Conservation (phyloP, 495 filamentous ascomycete species). For the Tuber brumale region DNA sequence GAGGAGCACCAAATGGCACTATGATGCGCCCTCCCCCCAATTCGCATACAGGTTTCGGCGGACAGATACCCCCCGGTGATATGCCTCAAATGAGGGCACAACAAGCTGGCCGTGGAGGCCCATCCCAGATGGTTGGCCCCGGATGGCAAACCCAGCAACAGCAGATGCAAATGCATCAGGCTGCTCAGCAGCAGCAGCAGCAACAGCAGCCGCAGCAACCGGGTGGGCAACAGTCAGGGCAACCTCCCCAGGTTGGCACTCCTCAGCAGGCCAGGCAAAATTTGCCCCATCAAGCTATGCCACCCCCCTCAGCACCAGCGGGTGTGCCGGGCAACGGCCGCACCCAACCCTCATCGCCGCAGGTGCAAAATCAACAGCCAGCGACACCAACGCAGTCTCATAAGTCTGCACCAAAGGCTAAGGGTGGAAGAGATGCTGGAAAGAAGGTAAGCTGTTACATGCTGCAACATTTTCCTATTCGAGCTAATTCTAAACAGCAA, state of each 20-base stretch:
- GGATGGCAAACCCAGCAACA: constrained; percentile 31
- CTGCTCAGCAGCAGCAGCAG: constrained; percentile 41
- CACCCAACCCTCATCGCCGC: constrained; percentile 70
- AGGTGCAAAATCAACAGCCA: constrained; percentile 65
- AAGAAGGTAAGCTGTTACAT: constrained; percentile 62
- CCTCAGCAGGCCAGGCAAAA: constrained; percentile 55
- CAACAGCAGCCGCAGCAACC: constrained; percentile 46
- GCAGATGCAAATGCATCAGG: constrained; percentile 42
- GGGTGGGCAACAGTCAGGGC: constrained; percentile 54
- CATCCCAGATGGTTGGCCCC: constrained; percentile 11
- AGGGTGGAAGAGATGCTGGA: constrained; percentile 60
- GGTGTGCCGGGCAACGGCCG: constrained; percentile 54
- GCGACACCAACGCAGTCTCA: constrained; percentile 75
- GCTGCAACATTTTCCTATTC: constrained; percentile 43
- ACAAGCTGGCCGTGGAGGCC: constrained; percentile 46
- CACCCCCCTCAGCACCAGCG: constrained; percentile 76
- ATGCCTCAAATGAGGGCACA: constrained; percentile 42
- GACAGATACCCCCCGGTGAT: constrained; percentile 58
- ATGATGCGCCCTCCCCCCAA: constrained; percentile 73
- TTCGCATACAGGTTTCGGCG: constrained; percentile 70
- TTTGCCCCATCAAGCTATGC: constrained; percentile 57
- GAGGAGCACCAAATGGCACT: constrained; percentile 54
- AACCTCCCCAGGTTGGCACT: constrained; percentile 62
- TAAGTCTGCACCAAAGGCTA: constrained; percentile 72
- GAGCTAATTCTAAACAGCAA: constrained; percentile 65